Percentiles rank a stretch among this genome's conserved stretches.
Conservation (phyloP, 495 filamentous ascomycete species). For the Aspergillus hancockii region DNA sequence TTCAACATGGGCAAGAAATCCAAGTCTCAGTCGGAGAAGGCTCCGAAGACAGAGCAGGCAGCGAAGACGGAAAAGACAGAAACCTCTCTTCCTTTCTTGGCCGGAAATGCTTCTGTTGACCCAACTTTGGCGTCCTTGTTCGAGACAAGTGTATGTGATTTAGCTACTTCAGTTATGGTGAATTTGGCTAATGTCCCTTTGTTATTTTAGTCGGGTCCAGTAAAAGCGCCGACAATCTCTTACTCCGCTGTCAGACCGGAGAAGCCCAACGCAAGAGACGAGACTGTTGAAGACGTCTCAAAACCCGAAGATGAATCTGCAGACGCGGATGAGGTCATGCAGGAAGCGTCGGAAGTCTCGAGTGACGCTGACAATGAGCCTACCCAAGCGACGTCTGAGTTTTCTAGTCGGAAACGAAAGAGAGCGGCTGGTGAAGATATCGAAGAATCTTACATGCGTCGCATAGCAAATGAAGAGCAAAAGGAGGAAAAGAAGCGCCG, state of each 20-base stretch:
- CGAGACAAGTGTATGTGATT: slow-evolving; percentile 68
- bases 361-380: slow-evolving; percentile 37
- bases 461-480: slow-evolving; percentile 60
- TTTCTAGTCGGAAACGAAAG: slow-evolving; percentile 73
- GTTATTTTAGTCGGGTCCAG: slow-evolving; percentile 62
- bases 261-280: slow-evolving; percentile 34
- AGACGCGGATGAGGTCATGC: slow-evolving; percentile 46
- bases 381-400: slow-evolving; percentile 35
- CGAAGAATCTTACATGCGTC: slow-evolving; percentile 78
- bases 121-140: slow-evolving; percentile 78
- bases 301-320: slow-evolving; percentile 38
- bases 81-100: slow-evolving; percentile 36
- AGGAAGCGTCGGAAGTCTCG: slow-evolving; percentile 40
- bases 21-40: slow-evolving; percentile 34
- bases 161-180: slow-evolving; percentile 17
- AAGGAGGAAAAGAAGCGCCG: slow-evolving; percentile 48
- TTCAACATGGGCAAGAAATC: slow-evolving; percentile 46
- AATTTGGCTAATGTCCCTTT: slow-evolving; percentile 13
- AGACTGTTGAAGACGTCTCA: slow-evolving; percentile 34
- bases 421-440: slow-evolving; percentile 72
- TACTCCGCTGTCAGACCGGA: slow-evolving; percentile 35
- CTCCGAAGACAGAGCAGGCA: slow-evolving; percentile 19
- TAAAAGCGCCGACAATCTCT: slow-evolving; percentile 56
- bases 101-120: slow-evolving; percentile 58
- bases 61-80: slow-evolving; percentile 10